Base-by-base conservation (phyloP, 352 stramenopile genomes). In the Achlya hypogyna region DNA sequence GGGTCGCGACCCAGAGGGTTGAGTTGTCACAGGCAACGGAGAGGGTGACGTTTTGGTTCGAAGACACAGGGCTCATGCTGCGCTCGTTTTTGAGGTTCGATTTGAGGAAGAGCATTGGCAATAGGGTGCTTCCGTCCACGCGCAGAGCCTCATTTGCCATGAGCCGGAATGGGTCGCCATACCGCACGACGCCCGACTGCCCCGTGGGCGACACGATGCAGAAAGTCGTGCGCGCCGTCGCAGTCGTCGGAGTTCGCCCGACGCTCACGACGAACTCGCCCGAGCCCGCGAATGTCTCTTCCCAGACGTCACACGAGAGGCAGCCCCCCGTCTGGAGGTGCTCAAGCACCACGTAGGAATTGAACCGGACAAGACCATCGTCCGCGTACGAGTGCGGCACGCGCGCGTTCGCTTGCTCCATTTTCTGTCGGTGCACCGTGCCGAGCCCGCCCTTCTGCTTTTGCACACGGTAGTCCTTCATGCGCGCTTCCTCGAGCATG, bases 41-140 rank as follows among this genome's bases (percentile, higher is more conserved):
- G 35, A 91, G 38, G 78, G 79, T 91, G 47, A 93, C 78, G 27
- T 81, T 82, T 70, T 93, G 86, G 59, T 91, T 87, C 71, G 90
- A 91, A 63, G 84, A 85, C 59, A 94, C 87, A n/a, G 86, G 82
- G 34, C 86, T 94, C 82, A 93, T 93, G 23, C 79, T 89, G 25
- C 74, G 72, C 62, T 94, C 86, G 5, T 72, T 88, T 72, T 94
- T 94, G 62, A 94, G 71, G 5, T 75, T 80, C 0, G 86, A 91
- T 72, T 91, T 90, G 63, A 94, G 78, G 49, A 92, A 91, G 28
- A 94, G 79, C 45, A 83, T 76, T 47, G 84, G 74, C 51, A 80
- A 82, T 4, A 91, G 59, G 25, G 91, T 69, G 49, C 87, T 81
- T 65, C 88, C 77, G 60, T 93, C 86, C 29, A 85, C 78, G 23